Conservation (phyloP, 208 protist species). For the Zelonia costaricensis region DNA sequence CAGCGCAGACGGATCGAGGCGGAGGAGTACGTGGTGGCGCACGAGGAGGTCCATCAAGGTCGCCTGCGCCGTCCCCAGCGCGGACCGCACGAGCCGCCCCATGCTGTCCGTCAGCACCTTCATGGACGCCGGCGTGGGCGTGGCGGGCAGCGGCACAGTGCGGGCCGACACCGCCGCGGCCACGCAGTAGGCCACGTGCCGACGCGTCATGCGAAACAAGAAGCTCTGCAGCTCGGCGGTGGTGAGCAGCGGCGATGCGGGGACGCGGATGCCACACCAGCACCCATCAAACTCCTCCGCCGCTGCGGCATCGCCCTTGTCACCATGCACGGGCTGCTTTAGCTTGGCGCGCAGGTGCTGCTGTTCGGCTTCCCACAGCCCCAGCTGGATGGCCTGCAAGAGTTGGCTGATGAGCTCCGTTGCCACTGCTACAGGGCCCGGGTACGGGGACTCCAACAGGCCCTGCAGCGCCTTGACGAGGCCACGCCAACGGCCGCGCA, state of each 20-base stretch:
- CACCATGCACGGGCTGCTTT: background rate
- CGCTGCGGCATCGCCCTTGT: background rate
- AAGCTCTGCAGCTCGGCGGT: constrained; percentile 47
- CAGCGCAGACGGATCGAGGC: background rate
- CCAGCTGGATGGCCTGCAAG: constrained; percentile 38
- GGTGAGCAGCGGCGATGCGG: constrained; percentile 32
- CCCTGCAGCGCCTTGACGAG: constrained; percentile 43
- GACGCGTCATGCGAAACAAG: constrained; percentile 38
- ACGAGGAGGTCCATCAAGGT: constrained; percentile 17
- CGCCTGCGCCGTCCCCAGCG: constrained; percentile 13
- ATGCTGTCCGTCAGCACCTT: background rate
- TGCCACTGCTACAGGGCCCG: constrained; percentile 51
- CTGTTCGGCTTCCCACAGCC: constrained; percentile 17
- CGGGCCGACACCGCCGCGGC: constrained; percentile 27
- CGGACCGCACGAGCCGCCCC: constrained; percentile 12
- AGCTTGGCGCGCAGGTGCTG: constrained; percentile 8
- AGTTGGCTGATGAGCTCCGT: constrained; percentile 53
- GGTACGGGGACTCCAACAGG: constrained; percentile 43
- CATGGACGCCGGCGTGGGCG: background rate
- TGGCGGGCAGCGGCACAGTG: constrained; percentile 3
- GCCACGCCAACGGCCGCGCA: constrained; percentile 47
- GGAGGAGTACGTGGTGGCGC: constrained; percentile 15
- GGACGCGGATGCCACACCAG: constrained; percentile 21
- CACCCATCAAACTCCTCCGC: background rate
- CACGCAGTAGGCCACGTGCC: constrained; percentile 46